Evolutionary conservation across 2,329 filamentous ascomycete genomes (phyloP).

Genomic region (Chaetomium sp.): DNA sequence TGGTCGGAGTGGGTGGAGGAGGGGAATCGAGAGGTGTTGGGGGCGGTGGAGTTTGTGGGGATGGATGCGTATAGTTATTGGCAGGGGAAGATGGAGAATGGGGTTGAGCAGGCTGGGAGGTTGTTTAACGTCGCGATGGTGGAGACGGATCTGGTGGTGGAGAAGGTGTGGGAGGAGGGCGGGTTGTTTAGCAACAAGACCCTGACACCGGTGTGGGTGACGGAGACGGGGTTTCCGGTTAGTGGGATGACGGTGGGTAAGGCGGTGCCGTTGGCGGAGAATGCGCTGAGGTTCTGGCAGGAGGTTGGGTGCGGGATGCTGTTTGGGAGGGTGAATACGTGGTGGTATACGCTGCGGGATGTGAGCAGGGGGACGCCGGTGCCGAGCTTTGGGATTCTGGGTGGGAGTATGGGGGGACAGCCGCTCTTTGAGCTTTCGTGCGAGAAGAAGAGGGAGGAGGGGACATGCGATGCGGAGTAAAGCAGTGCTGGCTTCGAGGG

Average conservation of each 20-base stretch:
- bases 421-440: slow-evolving; percentile 6
- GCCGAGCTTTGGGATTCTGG: slow-evolving; percentile 5
- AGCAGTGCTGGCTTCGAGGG: neutral
- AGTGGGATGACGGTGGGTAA: slow-evolving; percentile 56
- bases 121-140: slow-evolving; percentile 1
- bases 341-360: slow-evolving; percentile 7
- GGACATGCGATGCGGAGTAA: neutral
- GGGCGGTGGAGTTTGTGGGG: slow-evolving; percentile 1
- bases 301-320: slow-evolving; percentile 4
- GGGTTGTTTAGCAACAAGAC: neutral
- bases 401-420: neutral
- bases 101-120: neutral
- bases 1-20: neutral
- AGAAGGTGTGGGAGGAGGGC: neutral
- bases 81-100: neutral
- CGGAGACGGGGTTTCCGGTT: slow-evolving; percentile 62
- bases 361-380: neutral
- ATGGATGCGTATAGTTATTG: slow-evolving; percentile 5
- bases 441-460: neutral
- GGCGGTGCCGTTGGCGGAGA: slow-evolving; percentile 56
- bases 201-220: neutral
- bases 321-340: slow-evolving; percentile 2
- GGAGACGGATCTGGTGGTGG: slow-evolving; percentile 38
- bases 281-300: slow-evolving; percentile 42
- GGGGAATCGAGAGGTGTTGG: neutral